phyloP scores from a whole-genome alignment of 148 eudicot species.

The Rhododendron simsii region DNA sequence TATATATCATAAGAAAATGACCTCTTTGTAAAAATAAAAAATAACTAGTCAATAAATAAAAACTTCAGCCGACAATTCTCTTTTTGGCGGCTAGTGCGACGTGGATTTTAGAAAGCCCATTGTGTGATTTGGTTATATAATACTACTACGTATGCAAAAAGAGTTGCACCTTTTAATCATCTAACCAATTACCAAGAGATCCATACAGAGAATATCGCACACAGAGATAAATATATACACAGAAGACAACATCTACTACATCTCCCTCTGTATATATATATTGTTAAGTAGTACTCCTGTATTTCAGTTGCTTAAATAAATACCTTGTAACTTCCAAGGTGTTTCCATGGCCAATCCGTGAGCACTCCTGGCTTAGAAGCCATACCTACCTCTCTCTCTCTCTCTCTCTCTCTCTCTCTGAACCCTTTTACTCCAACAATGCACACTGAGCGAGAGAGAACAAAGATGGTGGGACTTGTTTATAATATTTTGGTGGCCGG shows the following conservation, averaged over 20 bases:
- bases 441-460: background rate
- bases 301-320: too few species aligned
- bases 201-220: background rate
- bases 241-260: background rate
- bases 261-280: too few species aligned
- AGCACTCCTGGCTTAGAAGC: constrained; percentile 29
- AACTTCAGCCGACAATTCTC: too few species aligned
- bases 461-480: background rate
- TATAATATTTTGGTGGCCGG: too few species aligned
- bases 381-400: constrained; percentile 8
- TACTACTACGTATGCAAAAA: too few species aligned
- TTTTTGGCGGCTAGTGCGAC: too few species aligned
- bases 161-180: background rate
- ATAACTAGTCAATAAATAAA: too few species aligned
- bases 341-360: constrained; percentile 31
- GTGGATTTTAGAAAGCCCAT: too few species aligned
- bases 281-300: background rate
- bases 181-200: background rate
- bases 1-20: too few species aligned
- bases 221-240: background rate
- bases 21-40: too few species aligned
- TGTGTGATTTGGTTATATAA: too few species aligned
- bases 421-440: background rate
- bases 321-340: constrained; percentile 28
- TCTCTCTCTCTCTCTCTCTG: background rate